Evolutionary conservation across 2,329 filamentous ascomycete species (phyloP).

Genomic region (Chalara sp.): DNA sequence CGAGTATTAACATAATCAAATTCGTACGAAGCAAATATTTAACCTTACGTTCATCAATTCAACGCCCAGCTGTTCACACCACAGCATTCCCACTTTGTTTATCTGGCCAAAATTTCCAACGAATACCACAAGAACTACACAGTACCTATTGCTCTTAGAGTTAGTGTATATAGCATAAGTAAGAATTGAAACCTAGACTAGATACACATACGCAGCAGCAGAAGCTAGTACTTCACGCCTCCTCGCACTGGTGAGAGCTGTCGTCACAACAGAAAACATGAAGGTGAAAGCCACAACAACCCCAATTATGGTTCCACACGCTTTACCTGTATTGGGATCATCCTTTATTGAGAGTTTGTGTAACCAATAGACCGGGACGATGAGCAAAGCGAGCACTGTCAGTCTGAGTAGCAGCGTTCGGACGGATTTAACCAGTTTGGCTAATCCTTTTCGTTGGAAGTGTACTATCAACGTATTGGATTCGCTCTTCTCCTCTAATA

Average conservation of each 20-base stretch:
- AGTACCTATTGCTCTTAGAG: constrained; percentile 9
- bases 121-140: constrained; percentile 18
- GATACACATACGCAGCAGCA: background rate
- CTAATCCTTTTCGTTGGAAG: too few species aligned
- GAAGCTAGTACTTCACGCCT: background rate
- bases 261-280: background rate
- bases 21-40: background rate
- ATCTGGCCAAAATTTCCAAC: constrained; percentile 8
- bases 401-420: too few species aligned
- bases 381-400: background rate
- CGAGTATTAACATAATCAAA: background rate
- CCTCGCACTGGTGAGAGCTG: background rate
- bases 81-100: background rate
- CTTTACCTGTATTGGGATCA: background rate
- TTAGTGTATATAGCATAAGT: background rate
- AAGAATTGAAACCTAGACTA: background rate
- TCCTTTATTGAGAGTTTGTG: background rate
- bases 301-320: background rate
- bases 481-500: too few species aligned
- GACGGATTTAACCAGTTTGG: too few species aligned
- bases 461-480: too few species aligned
- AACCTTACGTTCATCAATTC: background rate
- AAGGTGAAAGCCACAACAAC: background rate
- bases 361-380: background rate
- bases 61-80: background rate